These are phyloP conservation scores for Circinella minor DNA, from an alignment of 371 early-diverging fungal species.

Conservation along the genomic window DNA sequence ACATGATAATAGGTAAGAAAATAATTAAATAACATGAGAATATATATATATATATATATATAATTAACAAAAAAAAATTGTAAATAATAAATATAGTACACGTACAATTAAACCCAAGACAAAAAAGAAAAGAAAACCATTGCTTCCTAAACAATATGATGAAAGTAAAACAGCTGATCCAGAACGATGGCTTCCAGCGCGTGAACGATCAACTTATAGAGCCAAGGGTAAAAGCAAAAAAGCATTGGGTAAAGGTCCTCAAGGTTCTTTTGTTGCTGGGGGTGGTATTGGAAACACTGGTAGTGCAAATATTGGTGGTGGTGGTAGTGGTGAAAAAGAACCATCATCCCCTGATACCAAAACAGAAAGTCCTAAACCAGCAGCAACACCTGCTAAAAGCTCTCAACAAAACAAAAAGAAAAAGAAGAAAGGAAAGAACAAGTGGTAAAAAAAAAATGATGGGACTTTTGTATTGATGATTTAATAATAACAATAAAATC, in stretches of 20 bases:
- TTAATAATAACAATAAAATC: too few relatives aligned
- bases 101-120: constrained; percentile 38
- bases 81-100: neutral
- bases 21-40: neutral
- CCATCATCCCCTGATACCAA: neutral
- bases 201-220: constrained; percentile 65
- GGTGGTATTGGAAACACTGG: constrained; percentile 76
- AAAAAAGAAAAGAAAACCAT: constrained; percentile 67
- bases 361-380: constrained; percentile 1
- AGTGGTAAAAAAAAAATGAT: constrained; percentile 8
- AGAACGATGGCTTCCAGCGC: constrained; percentile 79
- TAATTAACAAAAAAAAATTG: neutral
- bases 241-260: constrained; percentile 59
- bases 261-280: constrained; percentile 63
- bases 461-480: too few relatives aligned
- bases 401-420: constrained; percentile 24
- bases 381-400: constrained; percentile 14
- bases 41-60: neutral
- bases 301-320: constrained; percentile 71
- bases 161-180: constrained; percentile 66
- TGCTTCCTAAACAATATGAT: constrained; percentile 65
- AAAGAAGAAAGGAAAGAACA: constrained; percentile 27
- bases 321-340: constrained; percentile 36
- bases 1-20: constrained; percentile 24
- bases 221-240: constrained; percentile 64